phyloP scores from a whole-genome alignment of 495 filamentous ascomycete species.

The Xylaria nigripes region DNA sequence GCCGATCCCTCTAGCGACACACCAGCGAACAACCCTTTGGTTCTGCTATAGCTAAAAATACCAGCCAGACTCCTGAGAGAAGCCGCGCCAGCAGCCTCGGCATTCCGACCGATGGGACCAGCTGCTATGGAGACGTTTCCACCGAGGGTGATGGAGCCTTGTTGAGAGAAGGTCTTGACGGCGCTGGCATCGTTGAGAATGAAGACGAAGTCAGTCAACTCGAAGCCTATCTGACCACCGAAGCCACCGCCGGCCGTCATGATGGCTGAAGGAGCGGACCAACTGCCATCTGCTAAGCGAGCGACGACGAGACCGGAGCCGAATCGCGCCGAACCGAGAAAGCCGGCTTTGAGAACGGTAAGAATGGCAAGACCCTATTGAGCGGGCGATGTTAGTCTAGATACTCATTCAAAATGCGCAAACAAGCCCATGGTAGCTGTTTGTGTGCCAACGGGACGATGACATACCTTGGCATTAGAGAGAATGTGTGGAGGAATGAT shows the following conservation, averaged over 20 bases:
- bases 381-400: not conserved
- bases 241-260: constrained; percentile 85
- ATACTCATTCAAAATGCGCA: not conserved
- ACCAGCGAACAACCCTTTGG: constrained; percentile 92
- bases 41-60: constrained; percentile 94
- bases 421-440: not conserved
- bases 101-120: constrained; percentile 87
- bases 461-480: constrained; percentile 76
- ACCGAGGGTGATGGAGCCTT: constrained; percentile 81
- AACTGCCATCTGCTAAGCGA: constrained; percentile 79
- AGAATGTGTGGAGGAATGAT: constrained; percentile 90
- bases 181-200: constrained; percentile 90
- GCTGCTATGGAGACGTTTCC: constrained; percentile 96
- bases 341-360: constrained; percentile 92
- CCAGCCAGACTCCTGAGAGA: constrained; percentile 83
- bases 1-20: constrained; percentile 88
- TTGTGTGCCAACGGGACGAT: too few relatives aligned
- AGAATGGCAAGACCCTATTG: constrained; percentile 83
- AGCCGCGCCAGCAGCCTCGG: constrained; percentile 90
- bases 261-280: constrained; percentile 93
- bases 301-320: constrained; percentile 92
- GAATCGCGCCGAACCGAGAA: constrained; percentile 85
- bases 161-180: constrained; percentile 90
- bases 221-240: constrained; percentile 94
- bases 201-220: constrained; percentile 97